These are phyloP conservation scores for Yarrowia sp. DNA, from an alignment of 805 yeast genomes.

Conservation along the genomic window DNA sequence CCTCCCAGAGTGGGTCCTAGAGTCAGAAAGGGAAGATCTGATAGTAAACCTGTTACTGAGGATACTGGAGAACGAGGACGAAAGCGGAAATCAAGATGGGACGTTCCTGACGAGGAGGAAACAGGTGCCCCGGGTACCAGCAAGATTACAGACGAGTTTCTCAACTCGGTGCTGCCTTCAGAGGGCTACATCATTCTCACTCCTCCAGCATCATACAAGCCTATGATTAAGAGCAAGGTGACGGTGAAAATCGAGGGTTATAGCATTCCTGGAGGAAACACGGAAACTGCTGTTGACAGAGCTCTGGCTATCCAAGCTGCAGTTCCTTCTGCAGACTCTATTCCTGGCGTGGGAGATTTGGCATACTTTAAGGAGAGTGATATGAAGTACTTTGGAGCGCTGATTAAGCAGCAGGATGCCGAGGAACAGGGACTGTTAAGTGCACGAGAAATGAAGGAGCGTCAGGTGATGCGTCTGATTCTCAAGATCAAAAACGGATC, in stretches of 20 bases:
- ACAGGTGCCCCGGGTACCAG: slow-evolving; percentile 42
- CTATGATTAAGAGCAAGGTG: slow-evolving; percentile 51
- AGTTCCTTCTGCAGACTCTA: slow-evolving; percentile 40
- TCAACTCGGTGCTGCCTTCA: slow-evolving; percentile 59
- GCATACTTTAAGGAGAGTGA: slow-evolving; percentile 77
- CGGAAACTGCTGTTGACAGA: slow-evolving; percentile 43
- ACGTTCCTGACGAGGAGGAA: slow-evolving; percentile 43
- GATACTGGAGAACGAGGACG: slow-evolving; percentile 38
- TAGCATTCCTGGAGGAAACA: slow-evolving; percentile 59
- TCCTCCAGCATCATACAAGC: slow-evolving; percentile 56
- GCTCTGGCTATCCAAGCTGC: slow-evolving; percentile 54
- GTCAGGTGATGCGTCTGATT: slow-evolving; percentile 66
- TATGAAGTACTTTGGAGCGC: slow-evolving; percentile 69
- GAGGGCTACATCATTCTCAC: slow-evolving; percentile 56
- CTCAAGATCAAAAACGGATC: slow-evolving; percentile 80
- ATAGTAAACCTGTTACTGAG: slow-evolving; percentile 42
- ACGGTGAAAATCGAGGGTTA: slow-evolving; percentile 52
- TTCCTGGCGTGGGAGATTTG: slow-evolving; percentile 70
- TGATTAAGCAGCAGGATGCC: slow-evolving; percentile 51
- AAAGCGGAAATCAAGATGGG: slow-evolving; percentile 49
- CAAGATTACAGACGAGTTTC: slow-evolving; percentile 55
- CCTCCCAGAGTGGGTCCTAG: slow-evolving; percentile 46
- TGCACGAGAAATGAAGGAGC: slow-evolving; percentile 63
- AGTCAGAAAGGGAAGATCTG: slow-evolving; percentile 51
- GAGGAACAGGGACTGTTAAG: slow-evolving; percentile 52